These are phyloP conservation scores for Leucaena leucocephala DNA, from an alignment of 306 rosid genomes.

Conservation along the genomic window DNA sequence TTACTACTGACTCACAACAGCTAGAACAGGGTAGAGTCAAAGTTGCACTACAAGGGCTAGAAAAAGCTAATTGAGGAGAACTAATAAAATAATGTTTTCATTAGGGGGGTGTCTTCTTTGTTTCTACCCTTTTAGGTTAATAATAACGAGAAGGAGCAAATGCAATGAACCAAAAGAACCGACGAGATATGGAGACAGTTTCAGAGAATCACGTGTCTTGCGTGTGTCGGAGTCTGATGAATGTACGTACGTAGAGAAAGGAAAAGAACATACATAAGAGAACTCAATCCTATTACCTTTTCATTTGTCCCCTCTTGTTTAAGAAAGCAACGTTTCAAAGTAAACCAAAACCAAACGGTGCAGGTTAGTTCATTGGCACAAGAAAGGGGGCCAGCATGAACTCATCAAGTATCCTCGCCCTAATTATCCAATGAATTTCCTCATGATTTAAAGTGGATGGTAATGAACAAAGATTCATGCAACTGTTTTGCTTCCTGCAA, in stretches of 20 bases:
- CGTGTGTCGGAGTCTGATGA: slow-evolving; percentile 49
- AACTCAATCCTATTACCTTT: neutral
- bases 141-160: neutral
- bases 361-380: neutral
- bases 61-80: neutral
- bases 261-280: neutral
- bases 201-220: slow-evolving; percentile 46
- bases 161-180: neutral
- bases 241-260: neutral
- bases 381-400: neutral
- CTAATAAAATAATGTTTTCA: neutral
- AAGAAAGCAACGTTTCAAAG: neutral
- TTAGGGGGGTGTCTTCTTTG: neutral
- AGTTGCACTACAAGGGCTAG: slow-evolving; percentile 37
- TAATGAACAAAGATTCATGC: too few species aligned
- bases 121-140: slow-evolving; percentile 25
- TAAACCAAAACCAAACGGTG: too few species aligned
- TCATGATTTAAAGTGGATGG: too few species aligned
- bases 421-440: too few species aligned
- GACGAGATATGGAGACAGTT: neutral
- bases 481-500: too few species aligned
- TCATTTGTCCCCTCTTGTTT: neutral
- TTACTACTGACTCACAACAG: neutral
- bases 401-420: too few species aligned
- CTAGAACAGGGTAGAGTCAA: slow-evolving; percentile 23